A percentile compares a stretch with the other conserved stretches of the same genome.
Conservation (phyloP, 306 rosid genomes). For the Vicia sativa region DNA sequence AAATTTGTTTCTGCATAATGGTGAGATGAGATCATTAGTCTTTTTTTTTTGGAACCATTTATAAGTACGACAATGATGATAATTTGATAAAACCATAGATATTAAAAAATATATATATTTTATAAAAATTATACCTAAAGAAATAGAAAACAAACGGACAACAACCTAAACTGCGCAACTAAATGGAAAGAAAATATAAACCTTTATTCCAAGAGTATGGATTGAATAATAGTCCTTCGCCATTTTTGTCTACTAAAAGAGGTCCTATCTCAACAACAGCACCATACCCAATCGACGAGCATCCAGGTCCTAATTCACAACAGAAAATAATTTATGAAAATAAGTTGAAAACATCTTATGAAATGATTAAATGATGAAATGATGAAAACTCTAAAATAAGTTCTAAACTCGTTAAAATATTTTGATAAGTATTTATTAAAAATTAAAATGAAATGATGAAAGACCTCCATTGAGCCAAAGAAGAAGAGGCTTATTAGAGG, state of each 20-base stretch:
- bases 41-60: slow-evolving; percentile 9
- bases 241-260: slow-evolving; percentile 48
- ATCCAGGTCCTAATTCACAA: slow-evolving; percentile 54
- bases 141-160: too few species aligned
- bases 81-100: background rate
- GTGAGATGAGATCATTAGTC: background rate
- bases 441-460: background rate
- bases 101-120: background rate
- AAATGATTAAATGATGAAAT: too few species aligned
- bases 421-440: background rate
- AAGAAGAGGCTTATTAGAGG: slow-evolving; percentile 56
- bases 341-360: background rate
- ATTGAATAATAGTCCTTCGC: slow-evolving; percentile 52
- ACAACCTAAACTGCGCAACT: too few species aligned
- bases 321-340: background rate
- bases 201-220: slow-evolving; percentile 59
- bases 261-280: slow-evolving; percentile 62
- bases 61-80: background rate
- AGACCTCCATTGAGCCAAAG: slow-evolving; percentile 69
- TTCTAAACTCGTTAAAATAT: background rate
- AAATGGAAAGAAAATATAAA: background rate
- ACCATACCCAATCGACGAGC: slow-evolving; percentile 66
- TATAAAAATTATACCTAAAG: background rate
- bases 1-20: slow-evolving; percentile 56
- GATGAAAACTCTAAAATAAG: too few species aligned